A percentile compares a stretch with the other conserved stretches of the same genome.
phyloP scores from a whole-genome alignment of 208 protist species.

The Porcisia hertigi region DNA sequence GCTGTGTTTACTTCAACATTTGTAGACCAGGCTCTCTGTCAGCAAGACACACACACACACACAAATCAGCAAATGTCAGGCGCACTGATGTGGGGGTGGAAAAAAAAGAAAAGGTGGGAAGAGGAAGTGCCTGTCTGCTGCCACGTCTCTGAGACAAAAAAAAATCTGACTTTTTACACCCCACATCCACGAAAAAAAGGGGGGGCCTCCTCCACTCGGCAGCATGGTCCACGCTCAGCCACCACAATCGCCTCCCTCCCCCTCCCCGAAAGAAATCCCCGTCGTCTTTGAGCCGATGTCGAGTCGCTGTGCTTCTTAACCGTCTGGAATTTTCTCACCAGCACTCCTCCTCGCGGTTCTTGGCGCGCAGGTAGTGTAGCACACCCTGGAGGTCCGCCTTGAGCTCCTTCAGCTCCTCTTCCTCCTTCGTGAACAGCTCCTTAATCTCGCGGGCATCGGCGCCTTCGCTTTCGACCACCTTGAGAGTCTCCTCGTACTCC shows the following conservation, averaged over 20 bases:
- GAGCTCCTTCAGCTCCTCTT: constrained; percentile 63
- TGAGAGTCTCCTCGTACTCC: constrained; percentile 51
- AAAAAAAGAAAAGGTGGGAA: not conserved
- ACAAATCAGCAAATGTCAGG: not conserved
- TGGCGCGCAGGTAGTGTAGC: constrained; percentile 75
- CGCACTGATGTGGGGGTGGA: not conserved
- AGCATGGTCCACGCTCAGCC: too few relatives aligned
- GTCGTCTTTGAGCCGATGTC: not conserved
- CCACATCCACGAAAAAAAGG: not conserved
- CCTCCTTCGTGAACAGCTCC: constrained; percentile 58
- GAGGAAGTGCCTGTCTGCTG: not conserved
- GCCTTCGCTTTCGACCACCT: constrained; percentile 55
- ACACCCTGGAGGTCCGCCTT: constrained; percentile 81
- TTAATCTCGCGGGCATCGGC: constrained; percentile 61
- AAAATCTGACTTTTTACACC: not conserved
- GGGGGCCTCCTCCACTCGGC: too few relatives aligned
- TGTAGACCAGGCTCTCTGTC: not conserved
- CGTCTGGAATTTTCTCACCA: constrained; percentile 20
- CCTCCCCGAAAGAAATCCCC: not conserved
- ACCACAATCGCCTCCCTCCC: too few relatives aligned
- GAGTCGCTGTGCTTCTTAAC: not conserved
- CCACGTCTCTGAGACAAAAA: not conserved
- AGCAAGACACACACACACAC: not conserved
- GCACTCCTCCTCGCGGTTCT: constrained; percentile 64
- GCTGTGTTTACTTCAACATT: not conserved